Conservation (phyloP, 106 monocot genomes). For the Posidonia australis region DNA sequence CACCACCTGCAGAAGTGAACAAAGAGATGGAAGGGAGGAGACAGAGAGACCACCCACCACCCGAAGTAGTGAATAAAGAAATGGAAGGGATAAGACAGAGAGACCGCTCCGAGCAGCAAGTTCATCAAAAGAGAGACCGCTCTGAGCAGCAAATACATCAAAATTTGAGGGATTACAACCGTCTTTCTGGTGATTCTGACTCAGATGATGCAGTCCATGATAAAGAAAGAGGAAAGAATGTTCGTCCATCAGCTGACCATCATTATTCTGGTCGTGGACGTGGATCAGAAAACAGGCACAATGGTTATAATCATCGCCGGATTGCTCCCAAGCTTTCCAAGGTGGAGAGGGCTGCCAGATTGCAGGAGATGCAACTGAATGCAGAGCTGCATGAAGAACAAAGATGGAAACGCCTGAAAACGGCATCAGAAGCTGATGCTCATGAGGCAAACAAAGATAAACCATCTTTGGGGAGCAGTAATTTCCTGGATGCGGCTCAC, state of each 20-base stretch:
- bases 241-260: background rate
- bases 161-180: conserved; percentile 13
- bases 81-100: conserved; percentile 20
- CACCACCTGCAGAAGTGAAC: background rate
- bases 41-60: conserved; percentile 10
- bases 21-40: conserved; percentile 2
- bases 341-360: conserved; percentile 66
- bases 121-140: too few relatives aligned
- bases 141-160: conserved; percentile 10
- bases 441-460: conserved; percentile 37
- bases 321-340: conserved; percentile 53
- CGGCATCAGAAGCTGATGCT: conserved; percentile 59
- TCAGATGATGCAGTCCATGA: background rate
- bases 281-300: conserved; percentile 1
- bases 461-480: conserved; percentile 37
- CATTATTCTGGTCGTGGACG: background rate
- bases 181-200: conserved; percentile 11
- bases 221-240: conserved; percentile 10
- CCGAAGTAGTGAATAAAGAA: background rate
- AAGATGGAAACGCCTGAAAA: conserved; percentile 79
- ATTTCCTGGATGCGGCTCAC: conserved; percentile 70
- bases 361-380: conserved; percentile 75
- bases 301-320: conserved; percentile 26
- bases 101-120: background rate
- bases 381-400: conserved; percentile 94